phyloP scores from a whole-genome alignment of 441 rosid species.

The Heliophila coronopifolia region DNA sequence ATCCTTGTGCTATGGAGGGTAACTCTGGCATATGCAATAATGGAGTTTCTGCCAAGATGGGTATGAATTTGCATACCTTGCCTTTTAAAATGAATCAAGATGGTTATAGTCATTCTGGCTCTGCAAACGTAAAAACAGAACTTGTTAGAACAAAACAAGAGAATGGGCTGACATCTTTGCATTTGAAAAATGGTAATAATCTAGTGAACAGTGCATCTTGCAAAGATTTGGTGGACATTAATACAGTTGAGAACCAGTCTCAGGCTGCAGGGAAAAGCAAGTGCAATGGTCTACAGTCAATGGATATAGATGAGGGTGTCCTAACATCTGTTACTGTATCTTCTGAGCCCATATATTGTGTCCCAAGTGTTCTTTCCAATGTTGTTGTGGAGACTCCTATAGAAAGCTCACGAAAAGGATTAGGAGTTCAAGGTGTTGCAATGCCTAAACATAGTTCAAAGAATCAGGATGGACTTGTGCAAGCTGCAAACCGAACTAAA shows the following conservation, averaged over 20 bases:
- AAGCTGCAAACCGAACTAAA: constrained; percentile 28
- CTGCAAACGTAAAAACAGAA: constrained; percentile 33
- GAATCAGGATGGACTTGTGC: constrained; percentile 27
- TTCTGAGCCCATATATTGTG: constrained; percentile 33
- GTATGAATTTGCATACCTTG: constrained; percentile 33
- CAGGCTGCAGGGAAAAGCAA: constrained; percentile 26
- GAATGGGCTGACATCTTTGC: constrained; percentile 21
- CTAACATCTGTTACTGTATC: constrained; percentile 31
- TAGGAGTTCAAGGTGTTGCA: constrained; percentile 22
- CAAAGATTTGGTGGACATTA: constrained; percentile 24
- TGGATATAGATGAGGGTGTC: constrained; percentile 28
- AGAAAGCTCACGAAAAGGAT: constrained; percentile 28
- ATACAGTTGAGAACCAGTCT: constrained; percentile 25
- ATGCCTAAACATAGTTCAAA: constrained; percentile 27
- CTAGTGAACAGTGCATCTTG: constrained; percentile 29
- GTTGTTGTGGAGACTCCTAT: constrained; percentile 27
- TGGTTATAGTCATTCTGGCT: constrained; percentile 30
- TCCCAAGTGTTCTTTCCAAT: constrained; percentile 30
- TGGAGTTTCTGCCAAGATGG: constrained; percentile 39
- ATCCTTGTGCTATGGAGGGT: constrained; percentile 52
- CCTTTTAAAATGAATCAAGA: constrained; percentile 32
- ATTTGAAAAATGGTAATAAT: constrained; percentile 30
- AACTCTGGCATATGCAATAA: constrained; percentile 43
- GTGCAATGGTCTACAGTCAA: constrained; percentile 25
- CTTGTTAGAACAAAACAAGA: constrained; percentile 36